Percentiles rank a stretch among this genome's conserved stretches.
These are phyloP conservation scores for Sporothrix sp. DNA, from an alignment of 2,329 filamentous ascomycete species.

Conservation along the genomic window DNA sequence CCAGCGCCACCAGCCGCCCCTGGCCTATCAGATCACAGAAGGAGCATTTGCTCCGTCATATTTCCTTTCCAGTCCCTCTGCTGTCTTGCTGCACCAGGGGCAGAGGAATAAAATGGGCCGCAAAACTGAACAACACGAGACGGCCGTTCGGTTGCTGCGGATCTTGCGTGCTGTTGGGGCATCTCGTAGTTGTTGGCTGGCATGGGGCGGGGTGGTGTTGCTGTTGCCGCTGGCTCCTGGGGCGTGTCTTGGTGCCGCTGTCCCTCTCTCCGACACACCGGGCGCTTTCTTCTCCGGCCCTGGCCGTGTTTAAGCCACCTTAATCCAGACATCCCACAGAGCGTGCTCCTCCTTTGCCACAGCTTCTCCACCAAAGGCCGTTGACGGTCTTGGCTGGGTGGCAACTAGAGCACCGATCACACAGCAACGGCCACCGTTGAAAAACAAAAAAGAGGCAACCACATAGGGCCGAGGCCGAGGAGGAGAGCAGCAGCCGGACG, in stretches of 20 bases:
- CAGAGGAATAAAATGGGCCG: neutral
- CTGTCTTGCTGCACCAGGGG: no score
- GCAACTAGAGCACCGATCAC: neutral
- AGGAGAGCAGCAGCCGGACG: neutral
- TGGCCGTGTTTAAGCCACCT: neutral
- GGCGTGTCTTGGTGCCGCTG: no score
- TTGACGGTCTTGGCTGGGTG: conserved; percentile 3
- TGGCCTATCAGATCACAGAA: conserved; percentile 14
- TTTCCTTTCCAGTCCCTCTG: neutral
- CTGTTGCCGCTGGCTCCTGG: neutral
- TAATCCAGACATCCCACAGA: neutral
- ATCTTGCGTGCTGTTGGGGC: neutral
- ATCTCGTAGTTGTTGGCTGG: neutral
- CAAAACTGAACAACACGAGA: neutral
- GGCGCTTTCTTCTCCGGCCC: neutral
- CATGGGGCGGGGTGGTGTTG: neutral
- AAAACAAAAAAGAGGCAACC: no score
- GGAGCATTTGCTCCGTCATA: conserved; percentile 17
- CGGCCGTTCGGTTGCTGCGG: neutral
- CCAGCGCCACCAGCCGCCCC: conserved; percentile 8
- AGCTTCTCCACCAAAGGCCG: conserved; percentile 1
- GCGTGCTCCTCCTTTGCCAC: conserved; percentile 1
- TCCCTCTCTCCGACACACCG: neutral
- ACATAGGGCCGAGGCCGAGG: neutral
- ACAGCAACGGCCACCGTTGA: neutral